These are phyloP conservation scores for Alternaria sp. DNA, from an alignment of 2,329 filamentous ascomycete species.

Conservation along the genomic window DNA sequence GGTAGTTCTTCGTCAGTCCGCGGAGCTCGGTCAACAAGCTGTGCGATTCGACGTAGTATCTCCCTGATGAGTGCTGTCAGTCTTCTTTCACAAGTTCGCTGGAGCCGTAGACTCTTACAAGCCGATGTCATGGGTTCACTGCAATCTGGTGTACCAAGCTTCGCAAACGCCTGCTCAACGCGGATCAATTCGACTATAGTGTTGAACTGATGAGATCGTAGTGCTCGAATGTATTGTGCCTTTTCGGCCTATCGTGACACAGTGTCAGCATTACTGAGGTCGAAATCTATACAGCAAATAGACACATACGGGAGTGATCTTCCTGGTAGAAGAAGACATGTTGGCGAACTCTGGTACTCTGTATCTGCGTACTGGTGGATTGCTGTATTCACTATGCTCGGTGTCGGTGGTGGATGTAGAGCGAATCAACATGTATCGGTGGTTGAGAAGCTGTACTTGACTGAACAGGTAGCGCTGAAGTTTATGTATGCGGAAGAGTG, in stretches of 20 bases:
- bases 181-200: slow-evolving; percentile 76
- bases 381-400: slow-evolving; percentile 34
- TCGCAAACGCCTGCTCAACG: slow-evolving; percentile 72
- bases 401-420: slow-evolving; percentile 32
- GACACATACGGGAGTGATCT: slow-evolving; percentile 37
- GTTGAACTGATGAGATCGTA: slow-evolving; percentile 74
- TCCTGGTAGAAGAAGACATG: slow-evolving; percentile 39
- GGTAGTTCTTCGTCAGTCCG: slow-evolving; percentile 72
- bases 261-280: neutral
- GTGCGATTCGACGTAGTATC: slow-evolving; percentile 75
- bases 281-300: neutral
- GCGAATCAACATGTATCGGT: slow-evolving; percentile 32
- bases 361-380: slow-evolving; percentile 38
- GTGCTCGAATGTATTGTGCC: slow-evolving; percentile 68
- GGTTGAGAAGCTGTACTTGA: slow-evolving; percentile 7
- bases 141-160: slow-evolving; percentile 66
- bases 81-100: neutral
- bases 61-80: slow-evolving; percentile 49
- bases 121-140: slow-evolving; percentile 74
- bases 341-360: slow-evolving; percentile 29
- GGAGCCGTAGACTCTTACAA: slow-evolving; percentile 53
- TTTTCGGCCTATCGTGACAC: slow-evolving; percentile 53
- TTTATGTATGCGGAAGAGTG: slow-evolving; percentile 18
- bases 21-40: slow-evolving; percentile 75
- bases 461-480: slow-evolving; percentile 15